Percentiles rank a stretch among this genome's conserved stretches.
phyloP scores from a whole-genome alignment of 1,284 basidiomycete species.

The Pyrrhoderma noxium region DNA sequence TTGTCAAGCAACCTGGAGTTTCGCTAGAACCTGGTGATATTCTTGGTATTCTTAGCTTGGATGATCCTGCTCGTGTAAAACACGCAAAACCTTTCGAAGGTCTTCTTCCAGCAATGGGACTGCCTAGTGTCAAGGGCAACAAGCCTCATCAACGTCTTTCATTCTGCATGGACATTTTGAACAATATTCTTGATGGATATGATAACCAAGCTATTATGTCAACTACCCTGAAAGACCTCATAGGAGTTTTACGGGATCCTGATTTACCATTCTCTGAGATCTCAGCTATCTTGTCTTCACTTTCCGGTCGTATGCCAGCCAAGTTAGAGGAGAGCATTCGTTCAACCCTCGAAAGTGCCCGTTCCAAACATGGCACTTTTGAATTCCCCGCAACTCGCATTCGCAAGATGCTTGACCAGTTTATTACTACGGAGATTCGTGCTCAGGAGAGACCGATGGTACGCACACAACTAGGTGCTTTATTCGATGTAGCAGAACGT shows the following conservation, averaged over 20 bases:
- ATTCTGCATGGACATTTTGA: conserved; percentile 72
- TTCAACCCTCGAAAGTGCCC: conserved; percentile 69
- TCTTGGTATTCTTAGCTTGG: conserved; percentile 93
- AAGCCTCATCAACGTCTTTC: conserved; percentile 88
- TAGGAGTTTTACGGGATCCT: conserved; percentile 71
- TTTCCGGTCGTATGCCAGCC: conserved; percentile 89
- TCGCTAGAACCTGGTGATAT: conserved; percentile 97
- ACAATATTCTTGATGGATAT: conserved; percentile 92
- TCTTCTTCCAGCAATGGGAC: conserved; percentile 80
- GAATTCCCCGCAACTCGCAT: conserved; percentile 86
- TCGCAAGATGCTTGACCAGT: conserved; percentile 81
- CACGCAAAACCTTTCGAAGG: conserved; percentile 98
- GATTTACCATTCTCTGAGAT: conserved; percentile 90
- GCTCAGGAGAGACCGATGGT: conserved; percentile 76
- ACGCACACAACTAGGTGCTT: conserved; percentile 60
- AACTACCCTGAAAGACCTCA: conserved; percentile 75
- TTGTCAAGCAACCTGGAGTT: conserved; percentile 97
- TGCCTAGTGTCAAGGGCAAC: conserved; percentile 81
- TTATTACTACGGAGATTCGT: conserved; percentile 75
- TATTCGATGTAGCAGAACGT: conserved; percentile 76
- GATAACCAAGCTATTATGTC: conserved; percentile 90
- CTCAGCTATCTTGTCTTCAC: conserved; percentile 76
- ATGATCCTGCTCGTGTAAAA: conserved; percentile 95
- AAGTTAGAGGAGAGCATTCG: conserved; percentile 89
- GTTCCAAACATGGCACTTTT: conserved; percentile 48